A percentile compares a stretch with the other conserved stretches of the same genome.
phyloP scores from a whole-genome alignment of 257 asterid genomes.

The Lavandula angustifolia region DNA sequence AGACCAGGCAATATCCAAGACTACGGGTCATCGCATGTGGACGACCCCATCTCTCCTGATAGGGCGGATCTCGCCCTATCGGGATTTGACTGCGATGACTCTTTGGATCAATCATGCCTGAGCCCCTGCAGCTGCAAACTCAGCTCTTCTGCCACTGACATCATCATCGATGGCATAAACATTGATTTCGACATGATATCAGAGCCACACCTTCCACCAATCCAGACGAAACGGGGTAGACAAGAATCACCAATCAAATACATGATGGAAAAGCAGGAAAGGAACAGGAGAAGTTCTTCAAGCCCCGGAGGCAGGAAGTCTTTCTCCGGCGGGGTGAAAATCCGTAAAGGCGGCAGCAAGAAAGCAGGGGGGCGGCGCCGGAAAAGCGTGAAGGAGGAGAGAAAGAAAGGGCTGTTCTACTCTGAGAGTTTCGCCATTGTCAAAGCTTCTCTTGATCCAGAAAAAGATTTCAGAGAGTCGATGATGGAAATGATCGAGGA shows the following conservation, averaged over 20 bases:
- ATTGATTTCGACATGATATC: conserved; percentile 37
- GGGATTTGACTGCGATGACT: conserved; percentile 36
- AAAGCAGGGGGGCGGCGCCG: conserved; percentile 37
- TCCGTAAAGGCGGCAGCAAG: conserved; percentile 46
- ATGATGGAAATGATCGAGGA: conserved; percentile 93
- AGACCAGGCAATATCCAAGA: conserved; percentile 6
- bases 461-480: conserved; percentile 79
- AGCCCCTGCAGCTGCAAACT: conserved; percentile 43
- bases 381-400: conserved; percentile 37
- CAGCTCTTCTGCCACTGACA: conserved; percentile 54
- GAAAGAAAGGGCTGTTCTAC: conserved; percentile 36
- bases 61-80: conserved; percentile 37
- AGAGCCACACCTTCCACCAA: conserved; percentile 61
- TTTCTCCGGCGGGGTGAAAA: conserved; percentile 56
- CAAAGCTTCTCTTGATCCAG: conserved; percentile 82
- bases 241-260: neutral
- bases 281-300: neutral
- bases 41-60: conserved; percentile 36
- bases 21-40: neutral
- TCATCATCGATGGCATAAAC: conserved; percentile 48
- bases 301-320: conserved; percentile 47
- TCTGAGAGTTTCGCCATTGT: conserved; percentile 81
- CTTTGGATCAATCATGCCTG: conserved; percentile 5
- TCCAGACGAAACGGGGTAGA: conserved; percentile 48
- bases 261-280: neutral